A percentile compares a stretch with the other conserved stretches of the same genome.
Evolutionary conservation across 2,329 filamentous ascomycete species (phyloP).

Genomic region (Onygenales sp.): DNA sequence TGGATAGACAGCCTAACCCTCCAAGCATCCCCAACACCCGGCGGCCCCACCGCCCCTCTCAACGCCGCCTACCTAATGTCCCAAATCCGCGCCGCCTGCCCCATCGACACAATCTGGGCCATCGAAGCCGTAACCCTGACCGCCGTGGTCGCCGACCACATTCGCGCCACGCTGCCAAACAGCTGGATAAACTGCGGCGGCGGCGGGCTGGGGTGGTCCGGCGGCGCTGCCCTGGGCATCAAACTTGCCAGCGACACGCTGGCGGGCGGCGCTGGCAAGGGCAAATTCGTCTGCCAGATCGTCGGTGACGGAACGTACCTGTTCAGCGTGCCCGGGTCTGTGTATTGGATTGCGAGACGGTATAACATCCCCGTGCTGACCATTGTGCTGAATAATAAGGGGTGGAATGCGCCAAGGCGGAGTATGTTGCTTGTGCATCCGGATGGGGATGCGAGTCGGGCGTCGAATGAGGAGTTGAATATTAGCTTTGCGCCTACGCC

Average conservation of each 20-base stretch:
- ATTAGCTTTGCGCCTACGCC: conserved; percentile 58
- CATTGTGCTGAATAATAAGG: conserved; percentile 61
- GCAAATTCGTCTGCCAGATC: conserved; percentile 53
- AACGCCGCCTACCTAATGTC: conserved; percentile 50
- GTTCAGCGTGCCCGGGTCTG: conserved; percentile 54
- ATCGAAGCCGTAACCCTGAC: conserved; percentile 72
- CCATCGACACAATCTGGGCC: conserved; percentile 61
- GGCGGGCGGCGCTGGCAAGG: conserved; percentile 41
- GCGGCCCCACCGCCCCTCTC: conserved; percentile 52
- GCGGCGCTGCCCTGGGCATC: conserved; percentile 64
- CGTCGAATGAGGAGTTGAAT: conserved; percentile 55
- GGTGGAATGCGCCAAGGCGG: conserved; percentile 57
- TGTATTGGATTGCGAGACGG: conserved; percentile 59
- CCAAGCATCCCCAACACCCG: conserved; percentile 44
- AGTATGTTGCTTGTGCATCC: conserved; percentile 58
- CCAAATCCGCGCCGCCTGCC: conserved; percentile 48
- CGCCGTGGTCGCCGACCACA: conserved; percentile 57
- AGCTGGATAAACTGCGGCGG: conserved; percentile 76
- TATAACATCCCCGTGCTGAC: conserved; percentile 59
- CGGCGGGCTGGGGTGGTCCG: conserved; percentile 72
- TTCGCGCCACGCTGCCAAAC: conserved; percentile 58
- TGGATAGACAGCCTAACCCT: conserved; percentile 52
- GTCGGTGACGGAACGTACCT: conserved; percentile 61
- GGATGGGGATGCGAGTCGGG: conserved; percentile 51
- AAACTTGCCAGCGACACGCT: conserved; percentile 57